Percentiles rank a stretch among this genome's conserved stretches.
Conservation (phyloP, 2,329 filamentous ascomycete genomes). For the Colletotrichum caudatum region DNA sequence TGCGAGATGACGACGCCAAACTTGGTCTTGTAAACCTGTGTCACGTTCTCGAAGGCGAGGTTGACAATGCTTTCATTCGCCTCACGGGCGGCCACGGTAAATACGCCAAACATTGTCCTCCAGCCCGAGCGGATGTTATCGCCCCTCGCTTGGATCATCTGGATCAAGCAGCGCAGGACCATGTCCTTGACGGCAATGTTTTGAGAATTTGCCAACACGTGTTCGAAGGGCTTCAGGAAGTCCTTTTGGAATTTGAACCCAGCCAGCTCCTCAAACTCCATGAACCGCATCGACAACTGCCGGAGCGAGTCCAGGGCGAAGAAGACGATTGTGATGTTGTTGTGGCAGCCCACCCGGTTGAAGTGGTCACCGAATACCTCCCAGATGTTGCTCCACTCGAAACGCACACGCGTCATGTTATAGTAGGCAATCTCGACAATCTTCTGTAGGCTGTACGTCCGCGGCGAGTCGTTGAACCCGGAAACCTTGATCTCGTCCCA, state of each 20-base stretch:
- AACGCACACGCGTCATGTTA: conserved; percentile 98
- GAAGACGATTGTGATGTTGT: conserved; percentile 96
- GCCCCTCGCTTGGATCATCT: conserved; percentile 98
- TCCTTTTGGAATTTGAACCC: conserved; percentile 99
- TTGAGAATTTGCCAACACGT: conserved; percentile 93
- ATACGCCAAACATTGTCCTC: conserved; percentile 99
- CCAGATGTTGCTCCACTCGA: conserved; percentile 99
- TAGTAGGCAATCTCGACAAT: conserved; percentile 99
- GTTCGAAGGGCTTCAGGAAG: conserved; percentile 97
- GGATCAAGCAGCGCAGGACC: conserved; percentile 93
- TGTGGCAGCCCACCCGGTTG: conserved; percentile 96
- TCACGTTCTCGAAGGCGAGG: conserved; percentile 96
- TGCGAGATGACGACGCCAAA: conserved; percentile 97
- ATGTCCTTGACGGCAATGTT: conserved; percentile 97
- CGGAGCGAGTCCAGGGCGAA: conserved; percentile 96
- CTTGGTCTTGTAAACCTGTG: conserved; percentile 92
- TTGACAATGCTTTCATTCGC: conserved; percentile 96
- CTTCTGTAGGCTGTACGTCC: conserved; percentile 97
- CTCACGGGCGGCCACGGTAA: conserved; percentile 93
- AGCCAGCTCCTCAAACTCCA: conserved; percentile 97
- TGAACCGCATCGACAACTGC: conserved; percentile 97
- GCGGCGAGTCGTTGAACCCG: conserved; percentile 92
- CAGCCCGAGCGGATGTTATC: conserved; percentile 98
- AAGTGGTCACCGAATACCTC: conserved; percentile 98
- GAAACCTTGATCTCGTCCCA: conserved; percentile 99